Conservation (phyloP, 1,284 basidiomycete species). For the Malassezia globosa region DNA sequence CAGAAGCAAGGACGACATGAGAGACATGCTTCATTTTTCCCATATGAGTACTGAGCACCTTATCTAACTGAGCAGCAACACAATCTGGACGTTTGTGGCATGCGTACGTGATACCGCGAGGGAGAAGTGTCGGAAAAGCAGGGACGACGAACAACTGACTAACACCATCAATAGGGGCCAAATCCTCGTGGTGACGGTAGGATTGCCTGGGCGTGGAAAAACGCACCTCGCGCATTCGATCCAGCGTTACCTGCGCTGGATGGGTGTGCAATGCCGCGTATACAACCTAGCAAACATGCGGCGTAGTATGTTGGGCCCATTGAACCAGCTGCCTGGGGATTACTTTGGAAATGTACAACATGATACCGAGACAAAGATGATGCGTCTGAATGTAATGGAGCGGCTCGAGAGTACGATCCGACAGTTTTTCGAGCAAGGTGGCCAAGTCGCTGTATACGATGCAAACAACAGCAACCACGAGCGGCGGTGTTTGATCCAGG, state of each 20-base stretch:
- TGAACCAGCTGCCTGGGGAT: conserved; percentile 73
- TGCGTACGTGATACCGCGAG: no score
- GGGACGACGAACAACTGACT: conserved; percentile 11
- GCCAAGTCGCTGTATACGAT: conserved; percentile 96
- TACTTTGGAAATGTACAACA: conserved; percentile 62
- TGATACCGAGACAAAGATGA: conserved; percentile 58
- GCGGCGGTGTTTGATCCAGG: conserved; percentile 60
- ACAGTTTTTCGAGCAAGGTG: conserved; percentile 64
- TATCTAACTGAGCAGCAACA: conserved; percentile 19
- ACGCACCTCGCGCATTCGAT: conserved; percentile 90
- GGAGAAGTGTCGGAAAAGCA: no score
- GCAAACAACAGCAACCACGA: conserved; percentile 82
- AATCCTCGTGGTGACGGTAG: conserved; percentile 81
- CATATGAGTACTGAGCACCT: no score
- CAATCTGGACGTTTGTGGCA: conserved; percentile 27
- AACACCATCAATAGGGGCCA: conserved; percentile 59
- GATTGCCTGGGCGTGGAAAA: conserved; percentile 74
- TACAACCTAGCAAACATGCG: conserved; percentile 91
- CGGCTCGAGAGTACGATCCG: conserved; percentile 79
- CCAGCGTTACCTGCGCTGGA: conserved; percentile 92
- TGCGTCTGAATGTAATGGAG: conserved; percentile 62
- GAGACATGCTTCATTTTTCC: no score
- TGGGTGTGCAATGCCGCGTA: conserved; percentile 88
- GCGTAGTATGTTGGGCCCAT: conserved; percentile 73
- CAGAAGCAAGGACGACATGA: no score